A percentile compares a stretch with the other conserved stretches of the same genome.
Conservation (phyloP, 495 filamentous ascomycete genomes). For the Penicillium herquei region DNA sequence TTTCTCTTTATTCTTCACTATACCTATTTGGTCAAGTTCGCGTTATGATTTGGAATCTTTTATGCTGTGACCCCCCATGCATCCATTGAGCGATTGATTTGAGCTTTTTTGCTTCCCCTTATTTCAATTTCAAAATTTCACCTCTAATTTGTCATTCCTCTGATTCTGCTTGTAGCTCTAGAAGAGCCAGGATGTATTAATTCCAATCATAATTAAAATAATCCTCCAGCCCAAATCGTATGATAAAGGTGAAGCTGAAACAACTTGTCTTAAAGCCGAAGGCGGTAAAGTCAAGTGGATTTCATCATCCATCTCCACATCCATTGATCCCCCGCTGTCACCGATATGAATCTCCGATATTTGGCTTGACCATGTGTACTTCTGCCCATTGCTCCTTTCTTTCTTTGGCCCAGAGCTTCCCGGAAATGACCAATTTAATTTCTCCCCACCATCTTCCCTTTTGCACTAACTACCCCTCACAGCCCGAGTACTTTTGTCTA, state of each 20-base stretch:
- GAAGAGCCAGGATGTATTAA: too few species aligned
- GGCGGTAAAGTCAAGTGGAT: background rate
- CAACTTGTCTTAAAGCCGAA: background rate
- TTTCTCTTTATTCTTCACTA: too few species aligned
- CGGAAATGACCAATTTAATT: conserved; percentile 24
- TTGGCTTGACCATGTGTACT: conserved; percentile 20
- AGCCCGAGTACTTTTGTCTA: conserved; percentile 2
- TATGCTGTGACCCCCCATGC: background rate
- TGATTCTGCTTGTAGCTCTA: too few species aligned
- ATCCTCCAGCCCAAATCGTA: too few species aligned
- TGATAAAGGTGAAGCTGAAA: background rate
- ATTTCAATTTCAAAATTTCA: background rate
- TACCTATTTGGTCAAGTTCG: too few species aligned
- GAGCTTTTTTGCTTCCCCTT: background rate
- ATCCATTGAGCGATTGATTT: background rate
- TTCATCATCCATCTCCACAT: background rate
- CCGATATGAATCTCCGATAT: conserved; percentile 10
- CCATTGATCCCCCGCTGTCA: background rate
- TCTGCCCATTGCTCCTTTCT: conserved; percentile 3
- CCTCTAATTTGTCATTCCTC: background rate
- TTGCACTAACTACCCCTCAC: conserved; percentile 3
- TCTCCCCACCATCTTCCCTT: background rate
- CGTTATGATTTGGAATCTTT: background rate
- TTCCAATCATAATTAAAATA: too few species aligned
- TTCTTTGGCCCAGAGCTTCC: background rate